These are phyloP conservation scores for Quercus bicolor DNA, from an alignment of 306 rosid species.

Conservation along the genomic window DNA sequence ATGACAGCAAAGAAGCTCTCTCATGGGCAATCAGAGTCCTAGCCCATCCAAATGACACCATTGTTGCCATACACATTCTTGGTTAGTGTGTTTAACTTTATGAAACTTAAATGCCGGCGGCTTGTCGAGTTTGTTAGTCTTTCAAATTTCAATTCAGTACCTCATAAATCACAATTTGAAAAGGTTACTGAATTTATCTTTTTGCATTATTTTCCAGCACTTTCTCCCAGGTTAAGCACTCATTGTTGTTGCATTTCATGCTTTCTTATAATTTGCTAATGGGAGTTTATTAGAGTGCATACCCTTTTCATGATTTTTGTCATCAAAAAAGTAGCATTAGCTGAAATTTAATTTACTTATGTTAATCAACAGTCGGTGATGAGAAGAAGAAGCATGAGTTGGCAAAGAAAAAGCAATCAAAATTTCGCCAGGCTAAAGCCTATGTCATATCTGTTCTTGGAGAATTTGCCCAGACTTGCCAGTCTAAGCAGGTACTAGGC, in stretches of 20 bases:
- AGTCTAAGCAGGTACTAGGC: conserved; percentile 64
- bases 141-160: neutral
- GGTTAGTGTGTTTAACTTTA: conserved; percentile 45
- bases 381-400: conserved; percentile 44
- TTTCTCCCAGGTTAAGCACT: neutral
- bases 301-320: neutral
- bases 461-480: conserved; percentile 67
- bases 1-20: conserved; percentile 68
- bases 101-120: neutral
- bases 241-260: neutral
- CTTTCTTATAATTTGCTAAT: no score
- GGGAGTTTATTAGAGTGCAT: no score
- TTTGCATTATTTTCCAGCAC: no score
- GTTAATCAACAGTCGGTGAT: conserved; percentile 37
- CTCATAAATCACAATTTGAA: no score
- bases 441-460: conserved; percentile 84
- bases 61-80: conserved; percentile 78
- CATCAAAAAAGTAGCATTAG: neutral
- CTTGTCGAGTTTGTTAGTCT: neutral
- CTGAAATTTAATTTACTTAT: neutral
- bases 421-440: conserved; percentile 80
- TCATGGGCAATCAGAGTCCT: conserved; percentile 69
- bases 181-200: no score
- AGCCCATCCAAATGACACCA: conserved; percentile 73
- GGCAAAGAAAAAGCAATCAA: conserved; percentile 39